Evolutionary conservation across 192 early-diverging fungal genomes (phyloP), one percentile per base, ranked within the genome.

Genomic region (Backusella tuberculispora): DNA sequence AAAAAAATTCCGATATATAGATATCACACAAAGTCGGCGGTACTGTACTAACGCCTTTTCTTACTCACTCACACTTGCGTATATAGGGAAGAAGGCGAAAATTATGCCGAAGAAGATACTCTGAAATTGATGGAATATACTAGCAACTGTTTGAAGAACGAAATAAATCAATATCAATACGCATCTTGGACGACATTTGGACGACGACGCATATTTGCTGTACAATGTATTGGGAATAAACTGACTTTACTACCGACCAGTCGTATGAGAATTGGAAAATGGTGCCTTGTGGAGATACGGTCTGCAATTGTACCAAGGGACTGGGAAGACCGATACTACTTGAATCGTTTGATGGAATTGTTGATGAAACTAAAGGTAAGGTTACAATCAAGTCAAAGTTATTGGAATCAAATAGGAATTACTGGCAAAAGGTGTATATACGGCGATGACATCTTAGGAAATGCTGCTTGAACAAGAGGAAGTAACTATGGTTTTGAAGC

Each of bases 61-160:
- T 63, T 63, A 63, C 60, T 63, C 21, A 63, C 24, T 63, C 60
- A 63, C 24, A 66, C 37, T 66, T 37, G 37, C 41, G 15, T 60
- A 38, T 72, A 38, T 72, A 72, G 71, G n/a, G 48, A 60, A 17
- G 56, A 72, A 19, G 71, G 60, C 45, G 50, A 15, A 21, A 37
- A 60, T 21, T 50, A 72, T 46, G 38, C 50, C 29, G 26, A 72
- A 43, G 71, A 56, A 60, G 71, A 72, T 38, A 56, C 71, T 37
- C 50, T 72, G 50, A 72, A 72, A 40, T 46, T 60, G 29, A 45
- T 72, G 24, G 48, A 72, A 72, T 72, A 72, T 46, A 72, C 50
- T 17, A 47, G 43, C 7, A 56, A 24, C 19, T 72, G 71, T 60
- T 21, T 72, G n/a, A 37, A 72, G 24, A 38, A 45, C 24, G 71